Conservation (phyloP, 1,139 yeast genomes). For the Candida frijolesensis region DNA sequence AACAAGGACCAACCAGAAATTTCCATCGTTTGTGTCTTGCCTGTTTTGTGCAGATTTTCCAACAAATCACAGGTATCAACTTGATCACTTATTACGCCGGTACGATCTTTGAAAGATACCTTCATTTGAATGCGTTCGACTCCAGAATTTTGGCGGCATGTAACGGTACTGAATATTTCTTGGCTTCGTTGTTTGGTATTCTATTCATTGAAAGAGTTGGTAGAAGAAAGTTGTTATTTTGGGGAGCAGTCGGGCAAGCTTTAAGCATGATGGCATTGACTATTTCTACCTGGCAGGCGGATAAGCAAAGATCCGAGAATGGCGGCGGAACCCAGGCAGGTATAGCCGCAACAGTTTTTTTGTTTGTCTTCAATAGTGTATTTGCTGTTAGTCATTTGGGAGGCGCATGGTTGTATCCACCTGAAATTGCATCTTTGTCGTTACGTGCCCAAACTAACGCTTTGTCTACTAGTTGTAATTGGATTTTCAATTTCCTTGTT, state of each 20-base stretch:
- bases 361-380: slow-evolving; percentile 36
- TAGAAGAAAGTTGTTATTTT: slow-evolving; percentile 51
- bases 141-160: slow-evolving; percentile 41
- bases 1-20: slow-evolving; percentile 45
- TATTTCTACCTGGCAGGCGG: slow-evolving; percentile 30
- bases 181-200: slow-evolving; percentile 48
- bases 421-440: slow-evolving; percentile 40
- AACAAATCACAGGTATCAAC: slow-evolving; percentile 38
- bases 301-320: slow-evolving; percentile 12
- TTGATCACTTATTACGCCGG: slow-evolving; percentile 40
- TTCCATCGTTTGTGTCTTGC: slow-evolving; percentile 52
- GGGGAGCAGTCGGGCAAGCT: slow-evolving; percentile 55
- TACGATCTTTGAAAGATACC: slow-evolving; percentile 43
- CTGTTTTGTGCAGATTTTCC: slow-evolving; percentile 47
- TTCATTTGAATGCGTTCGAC: slow-evolving; percentile 40
- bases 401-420: slow-evolving; percentile 43
- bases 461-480: slow-evolving; percentile 38
- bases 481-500: slow-evolving; percentile 34
- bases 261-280: slow-evolving; percentile 35
- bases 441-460: slow-evolving; percentile 40
- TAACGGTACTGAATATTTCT: slow-evolving; percentile 38
- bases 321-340: slow-evolving; percentile 23
- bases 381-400: slow-evolving; percentile 37
- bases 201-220: slow-evolving; percentile 54
- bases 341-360: slow-evolving; percentile 39